phyloP scores from a whole-genome alignment of 2,329 filamentous ascomycete genomes.

The Aspergillus hiratsukae region DNA sequence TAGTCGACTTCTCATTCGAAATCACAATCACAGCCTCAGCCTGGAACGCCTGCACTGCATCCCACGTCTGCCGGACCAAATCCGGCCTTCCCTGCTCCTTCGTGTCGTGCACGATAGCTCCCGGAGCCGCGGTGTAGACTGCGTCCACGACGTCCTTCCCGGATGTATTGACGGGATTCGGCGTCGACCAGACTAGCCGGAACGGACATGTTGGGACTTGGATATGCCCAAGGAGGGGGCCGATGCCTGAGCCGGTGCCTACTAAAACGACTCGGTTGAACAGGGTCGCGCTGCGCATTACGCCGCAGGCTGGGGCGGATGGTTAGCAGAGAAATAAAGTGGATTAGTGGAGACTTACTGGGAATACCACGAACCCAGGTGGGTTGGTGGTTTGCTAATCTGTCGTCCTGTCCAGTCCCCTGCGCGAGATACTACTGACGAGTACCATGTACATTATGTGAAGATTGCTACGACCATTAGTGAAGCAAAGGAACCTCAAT shows the following conservation, averaged over 20 bases:
- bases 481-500: too few species aligned
- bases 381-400: conserved; percentile 16
- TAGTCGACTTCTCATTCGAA: conserved; percentile 33
- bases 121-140: conserved; percentile 29
- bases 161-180: conserved; percentile 30
- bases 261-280: conserved; percentile 35
- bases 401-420: conserved; percentile 21
- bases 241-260: conserved; percentile 39
- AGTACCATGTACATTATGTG: too few species aligned
- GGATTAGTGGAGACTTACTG: conserved; percentile 2
- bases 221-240: conserved; percentile 33
- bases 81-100: conserved; percentile 28
- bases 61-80: conserved; percentile 21
- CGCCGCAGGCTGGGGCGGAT: conserved; percentile 21
- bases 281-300: conserved; percentile 32
- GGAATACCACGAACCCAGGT: conserved; percentile 17
- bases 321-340: not conserved
- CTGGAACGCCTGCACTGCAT: conserved; percentile 23
- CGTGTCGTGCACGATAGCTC: conserved; percentile 35
- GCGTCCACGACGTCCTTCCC: conserved; percentile 27
- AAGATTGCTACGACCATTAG: too few species aligned
- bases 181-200: conserved; percentile 34
- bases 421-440: conserved; percentile 11
- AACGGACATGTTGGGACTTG: conserved; percentile 20
- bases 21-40: conserved; percentile 38